Percentiles rank a stretch among this genome's conserved stretches.
Evolutionary conservation across 345 rosid species (phyloP).

Genomic region (Mangifera indica): DNA sequence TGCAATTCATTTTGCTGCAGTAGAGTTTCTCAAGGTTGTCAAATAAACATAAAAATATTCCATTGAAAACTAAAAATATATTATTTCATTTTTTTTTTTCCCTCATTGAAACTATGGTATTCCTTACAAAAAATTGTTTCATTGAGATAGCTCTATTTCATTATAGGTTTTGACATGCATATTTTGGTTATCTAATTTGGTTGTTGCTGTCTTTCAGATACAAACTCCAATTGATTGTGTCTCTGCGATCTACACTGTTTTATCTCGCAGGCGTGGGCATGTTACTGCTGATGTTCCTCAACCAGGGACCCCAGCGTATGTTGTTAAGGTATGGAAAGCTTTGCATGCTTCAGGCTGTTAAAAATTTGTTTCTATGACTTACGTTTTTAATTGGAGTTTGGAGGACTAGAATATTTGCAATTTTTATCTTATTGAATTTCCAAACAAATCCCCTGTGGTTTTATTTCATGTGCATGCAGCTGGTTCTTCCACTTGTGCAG

Average conservation of each 20-base stretch:
- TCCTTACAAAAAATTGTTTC: not conserved
- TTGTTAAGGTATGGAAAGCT: slow-evolving; percentile 65
- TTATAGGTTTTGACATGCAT: not conserved
- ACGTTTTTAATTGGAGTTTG: slow-evolving; percentile 10
- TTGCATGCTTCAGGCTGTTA: slow-evolving; percentile 3
- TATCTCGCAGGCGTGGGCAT: slow-evolving; percentile 95
- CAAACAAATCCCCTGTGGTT: not conserved
- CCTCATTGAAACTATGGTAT: not conserved
- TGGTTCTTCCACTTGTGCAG: not conserved
- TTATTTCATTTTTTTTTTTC: not conserved
- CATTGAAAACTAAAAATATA: not conserved
- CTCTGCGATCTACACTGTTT: slow-evolving; percentile 85
- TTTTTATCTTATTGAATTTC: not conserved
- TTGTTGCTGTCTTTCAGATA: slow-evolving; percentile 52
- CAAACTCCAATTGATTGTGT: slow-evolving; percentile 98
- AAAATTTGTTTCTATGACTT: not conserved
- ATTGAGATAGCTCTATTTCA: not conserved
- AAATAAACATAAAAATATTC: not conserved
- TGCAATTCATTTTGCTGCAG: not conserved
- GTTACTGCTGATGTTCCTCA: slow-evolving; percentile 99
- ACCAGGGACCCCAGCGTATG: slow-evolving; percentile 94
- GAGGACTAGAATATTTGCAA: not conserved
- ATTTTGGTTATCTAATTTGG: not conserved
- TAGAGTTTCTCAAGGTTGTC: not conserved
- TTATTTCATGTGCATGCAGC: not conserved